These are phyloP conservation scores for Ajuga reptans DNA, from an alignment of 305 asterid species.

Conservation along the genomic window DNA sequence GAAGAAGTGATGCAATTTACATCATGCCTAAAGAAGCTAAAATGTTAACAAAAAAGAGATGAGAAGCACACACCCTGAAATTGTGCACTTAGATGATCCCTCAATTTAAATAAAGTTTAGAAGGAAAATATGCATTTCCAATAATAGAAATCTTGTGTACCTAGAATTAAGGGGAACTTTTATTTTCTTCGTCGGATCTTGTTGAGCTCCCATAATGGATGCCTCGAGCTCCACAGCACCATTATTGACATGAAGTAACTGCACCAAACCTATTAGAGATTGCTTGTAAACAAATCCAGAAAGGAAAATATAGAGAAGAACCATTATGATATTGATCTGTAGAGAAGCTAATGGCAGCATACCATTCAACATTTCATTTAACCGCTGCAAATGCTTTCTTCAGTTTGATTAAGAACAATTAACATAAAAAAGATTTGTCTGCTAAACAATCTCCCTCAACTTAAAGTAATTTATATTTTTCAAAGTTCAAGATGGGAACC, in stretches of 20 bases:
- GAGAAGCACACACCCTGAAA: constrained; percentile 5
- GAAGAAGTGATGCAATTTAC: not conserved
- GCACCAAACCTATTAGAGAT: constrained; percentile 51
- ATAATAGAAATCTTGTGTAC: constrained; percentile 27
- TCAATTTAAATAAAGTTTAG: not conserved
- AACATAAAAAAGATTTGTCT: not conserved
- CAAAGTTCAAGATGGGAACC: constrained; percentile 8
- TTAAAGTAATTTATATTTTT: not conserved
- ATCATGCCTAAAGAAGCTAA: constrained; percentile 3
- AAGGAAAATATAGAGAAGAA: constrained; percentile 17
- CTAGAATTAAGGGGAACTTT: constrained; percentile 94
- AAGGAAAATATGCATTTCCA: not conserved
- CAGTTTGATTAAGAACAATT: constrained; percentile 6
- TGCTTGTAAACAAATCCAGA: constrained; percentile 32
- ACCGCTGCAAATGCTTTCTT: not conserved
- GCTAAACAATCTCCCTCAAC: constrained; percentile 8
- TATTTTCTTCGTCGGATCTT: constrained; percentile 79
- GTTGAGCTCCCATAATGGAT: constrained; percentile 77
- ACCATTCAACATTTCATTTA: not conserved
- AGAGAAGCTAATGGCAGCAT: not conserved
- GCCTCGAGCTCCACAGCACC: constrained; percentile 92
- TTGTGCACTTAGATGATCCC: not conserved
- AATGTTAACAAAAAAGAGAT: not conserved
- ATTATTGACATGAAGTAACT: constrained; percentile 79
- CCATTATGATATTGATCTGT: constrained; percentile 8